A percentile compares a stretch with the other conserved stretches of the same genome.
Evolutionary conservation across 495 filamentous ascomycete species (phyloP).

Genomic region (Podospora appendiculata): DNA sequence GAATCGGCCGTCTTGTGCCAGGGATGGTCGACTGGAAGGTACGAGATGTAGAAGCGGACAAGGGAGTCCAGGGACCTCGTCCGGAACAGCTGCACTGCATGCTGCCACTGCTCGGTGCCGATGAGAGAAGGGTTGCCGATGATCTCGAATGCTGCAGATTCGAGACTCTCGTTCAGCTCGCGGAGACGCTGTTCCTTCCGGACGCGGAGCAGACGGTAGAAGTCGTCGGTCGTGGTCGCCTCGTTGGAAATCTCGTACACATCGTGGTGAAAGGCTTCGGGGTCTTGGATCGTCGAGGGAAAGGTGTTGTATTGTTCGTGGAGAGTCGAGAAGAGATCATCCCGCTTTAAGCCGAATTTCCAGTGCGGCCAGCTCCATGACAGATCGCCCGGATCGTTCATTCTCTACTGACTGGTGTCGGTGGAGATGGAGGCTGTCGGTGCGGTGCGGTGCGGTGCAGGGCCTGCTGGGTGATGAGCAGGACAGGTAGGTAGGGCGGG

Average conservation of each 20-base stretch:
- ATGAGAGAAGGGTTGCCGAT: constrained; percentile 42
- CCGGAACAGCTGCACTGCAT: constrained; percentile 42
- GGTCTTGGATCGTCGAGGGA: constrained; percentile 27
- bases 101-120: constrained; percentile 43
- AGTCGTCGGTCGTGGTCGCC: constrained; percentile 34
- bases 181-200: constrained; percentile 39
- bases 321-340: constrained; percentile 30
- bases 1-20: constrained; percentile 22
- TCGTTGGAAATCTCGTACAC: constrained; percentile 37
- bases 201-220: constrained; percentile 34
- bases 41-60: constrained; percentile 41
- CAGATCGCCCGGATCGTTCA: constrained; percentile 33
- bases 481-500: background rate
- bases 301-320: constrained; percentile 36
- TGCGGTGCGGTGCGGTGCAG: background rate
- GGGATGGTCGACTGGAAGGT: constrained; percentile 36
- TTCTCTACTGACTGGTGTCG: constrained; percentile 17
- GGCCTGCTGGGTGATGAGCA: too few relatives aligned
- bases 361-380: constrained; percentile 40
- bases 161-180: constrained; percentile 38
- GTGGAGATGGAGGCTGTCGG: constrained; percentile 1
- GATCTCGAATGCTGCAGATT: constrained; percentile 44
- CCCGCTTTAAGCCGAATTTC: constrained; percentile 38
- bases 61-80: constrained; percentile 45
- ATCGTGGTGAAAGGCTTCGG: constrained; percentile 34